Evolutionary conservation across 805 yeast species (phyloP), one percentile per base, ranked within the genome.

Genomic region (Teunomyces cretensis): DNA sequence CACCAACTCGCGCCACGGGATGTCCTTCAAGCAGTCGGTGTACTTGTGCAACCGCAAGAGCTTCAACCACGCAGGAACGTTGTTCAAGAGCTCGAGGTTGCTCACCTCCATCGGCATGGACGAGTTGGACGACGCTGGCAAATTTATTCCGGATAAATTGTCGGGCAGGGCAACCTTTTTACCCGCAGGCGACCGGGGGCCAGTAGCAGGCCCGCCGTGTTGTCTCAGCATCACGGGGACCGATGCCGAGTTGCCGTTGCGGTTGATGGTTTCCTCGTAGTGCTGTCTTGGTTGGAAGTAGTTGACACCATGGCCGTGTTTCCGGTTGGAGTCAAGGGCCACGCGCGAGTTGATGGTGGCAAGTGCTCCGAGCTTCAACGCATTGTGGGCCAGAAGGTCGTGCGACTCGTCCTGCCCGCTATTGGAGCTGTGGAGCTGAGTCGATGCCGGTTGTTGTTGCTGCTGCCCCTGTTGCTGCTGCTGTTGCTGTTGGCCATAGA

Each of bases 51-150:
- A 75, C 52, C 99, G 74, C 49, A 92, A 72, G 9, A 90, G 76
- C 64, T 95, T 85, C 64, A 94, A 75, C 99, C 99, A 94, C 8
- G 86, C 84, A 2, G 97, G 96, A 40, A 94, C 81, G 61, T 94
- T 92, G 48, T 72, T 68, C 56, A 94, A 72, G 49, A 82, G 66
- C 48, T 78, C 79, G 35, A 59, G 43, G 56, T 62, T 67, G 45
- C 70, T 55, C 15, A 72, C 70, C 45, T 72, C 76, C 12, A 63
- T 48, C 2, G 77, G 77, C 77, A 72, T 71, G 12, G 72, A 65
- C 36, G 56, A 41, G 50, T 45, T 47, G 6, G 51, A 43, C 9
- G 41, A 28, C 30, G 27, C 36, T 15, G 39, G 38, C 40, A 43
- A 39, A 43, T 46, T 46, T 46, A 46, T 46, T 46, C 49, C 49